Evolutionary conservation across 2,329 filamentous ascomycete genomes (phyloP), one percentile per base, ranked within the genome.

Genomic region (Verticillium dahliae): DNA sequence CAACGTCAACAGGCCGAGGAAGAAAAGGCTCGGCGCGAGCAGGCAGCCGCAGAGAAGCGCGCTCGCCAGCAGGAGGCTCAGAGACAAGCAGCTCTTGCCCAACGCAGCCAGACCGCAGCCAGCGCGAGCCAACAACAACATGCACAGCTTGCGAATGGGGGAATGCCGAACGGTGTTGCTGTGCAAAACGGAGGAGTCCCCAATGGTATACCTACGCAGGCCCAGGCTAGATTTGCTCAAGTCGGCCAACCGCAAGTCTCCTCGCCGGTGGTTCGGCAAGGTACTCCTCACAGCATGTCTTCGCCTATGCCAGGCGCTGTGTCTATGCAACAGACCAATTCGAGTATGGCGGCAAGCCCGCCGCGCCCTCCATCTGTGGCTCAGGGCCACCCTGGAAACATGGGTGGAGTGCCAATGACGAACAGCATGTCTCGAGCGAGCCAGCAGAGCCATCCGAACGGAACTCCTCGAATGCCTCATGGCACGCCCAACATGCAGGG

Each of bases 281-380:
- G 83, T 27, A 89, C 86, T 1, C 86, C 86, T 13, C 85, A 86
- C 61, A 85, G 83, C 61, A 83, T 85, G 76, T 88, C 86, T 5
- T 89, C 86, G 1, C 87, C 86, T 9, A 87, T 85, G 79, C 81
- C 85, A n/a, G 79, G 79, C 54, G 81, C 81, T 39, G 82, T 83
- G 33, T 76, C 84, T 0, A 89, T 90, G 86, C 85, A 88, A 64
- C 80, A 82, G 39, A 86, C 85, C 34, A 85, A 83, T 57, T 90
- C 88, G 1, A 88, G 82, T 67, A 87, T 90, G 80, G 87, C 86
- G 22, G 85, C 80, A 59, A 91, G 88, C 68, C 89, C 89, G 33
- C 79, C 86, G 18, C 80, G 88, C 55, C 87, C 89, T 15, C 77
- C 87, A 0, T 90, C 88, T 15, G 86, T 87, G 5, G 85, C 86